Evolutionary conservation across 371 early-diverging fungal species (phyloP).

Genomic region (Phascolomyces articulosus): DNA sequence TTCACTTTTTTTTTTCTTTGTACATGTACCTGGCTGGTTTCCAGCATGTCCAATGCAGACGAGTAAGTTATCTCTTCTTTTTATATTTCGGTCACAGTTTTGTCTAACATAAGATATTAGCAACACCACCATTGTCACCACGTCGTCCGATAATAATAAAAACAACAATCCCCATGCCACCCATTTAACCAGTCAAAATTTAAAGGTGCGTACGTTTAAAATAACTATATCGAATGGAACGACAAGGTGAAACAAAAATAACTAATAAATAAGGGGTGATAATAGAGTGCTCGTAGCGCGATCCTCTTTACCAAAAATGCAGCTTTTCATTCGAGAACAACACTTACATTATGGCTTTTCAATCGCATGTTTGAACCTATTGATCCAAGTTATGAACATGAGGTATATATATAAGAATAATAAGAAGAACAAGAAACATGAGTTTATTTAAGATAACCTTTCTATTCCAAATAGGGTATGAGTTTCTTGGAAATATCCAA

Average conservation of each 20-base stretch:
- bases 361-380: constrained; percentile 16
- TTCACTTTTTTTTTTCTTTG: background rate
- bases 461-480: no score
- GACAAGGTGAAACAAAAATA: background rate
- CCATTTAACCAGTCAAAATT: background rate
- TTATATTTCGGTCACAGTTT: no score
- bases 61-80: background rate
- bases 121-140: background rate
- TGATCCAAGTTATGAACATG: constrained; percentile 6
- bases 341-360: constrained; percentile 17
- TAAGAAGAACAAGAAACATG: no score
- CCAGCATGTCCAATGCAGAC: constrained; percentile 5
- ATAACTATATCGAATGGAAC: background rate
- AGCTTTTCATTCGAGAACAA: constrained; percentile 9
- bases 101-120: no score
- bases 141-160: background rate
- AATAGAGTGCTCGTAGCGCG: constrained; percentile 11
- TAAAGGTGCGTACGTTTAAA: background rate
- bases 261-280: background rate
- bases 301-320: constrained; percentile 13
- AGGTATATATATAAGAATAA: constrained; percentile 10
- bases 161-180: background rate
- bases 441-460: no score
- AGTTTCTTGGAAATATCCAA: constrained; percentile 8
- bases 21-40: constrained; percentile 2